Evolutionary conservation across 2,329 filamentous ascomycete species (phyloP).

Genomic region (Aspergillus alliaceus): DNA sequence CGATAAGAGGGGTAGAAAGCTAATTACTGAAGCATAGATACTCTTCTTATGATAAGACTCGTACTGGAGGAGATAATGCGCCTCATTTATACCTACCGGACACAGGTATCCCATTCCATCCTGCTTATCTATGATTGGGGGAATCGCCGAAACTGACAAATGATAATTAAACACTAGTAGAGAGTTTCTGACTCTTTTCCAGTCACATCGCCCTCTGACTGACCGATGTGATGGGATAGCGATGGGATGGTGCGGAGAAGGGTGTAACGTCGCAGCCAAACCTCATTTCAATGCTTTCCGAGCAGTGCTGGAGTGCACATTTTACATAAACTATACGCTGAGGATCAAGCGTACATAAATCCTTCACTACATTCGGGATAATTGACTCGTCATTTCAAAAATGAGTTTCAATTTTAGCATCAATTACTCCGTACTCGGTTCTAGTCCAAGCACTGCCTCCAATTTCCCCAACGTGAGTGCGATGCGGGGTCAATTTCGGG

Average conservation of each 20-base stretch:
- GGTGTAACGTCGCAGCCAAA: background rate
- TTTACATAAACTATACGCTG: too few relatives aligned
- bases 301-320: too few relatives aligned
- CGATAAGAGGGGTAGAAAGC: background rate
- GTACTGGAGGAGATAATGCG: too few relatives aligned
- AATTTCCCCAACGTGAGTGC: too few relatives aligned
- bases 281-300: background rate
- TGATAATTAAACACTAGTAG: background rate
- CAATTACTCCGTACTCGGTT: background rate
- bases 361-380: background rate
- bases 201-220: background rate
- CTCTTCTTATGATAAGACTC: background rate
- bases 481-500: slow-evolving; percentile 15
- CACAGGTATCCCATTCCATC: background rate
- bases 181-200: background rate
- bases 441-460: too few relatives aligned
- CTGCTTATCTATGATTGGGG: background rate
- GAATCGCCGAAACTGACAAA: background rate
- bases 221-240: background rate
- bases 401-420: background rate
- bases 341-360: too few relatives aligned
- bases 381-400: background rate
- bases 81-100: background rate
- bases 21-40: background rate
- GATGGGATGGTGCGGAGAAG: background rate